phyloP scores from a whole-genome alignment of 2,329 filamentous ascomycete genomes.

The Aaosphaeria pasadenensis region DNA sequence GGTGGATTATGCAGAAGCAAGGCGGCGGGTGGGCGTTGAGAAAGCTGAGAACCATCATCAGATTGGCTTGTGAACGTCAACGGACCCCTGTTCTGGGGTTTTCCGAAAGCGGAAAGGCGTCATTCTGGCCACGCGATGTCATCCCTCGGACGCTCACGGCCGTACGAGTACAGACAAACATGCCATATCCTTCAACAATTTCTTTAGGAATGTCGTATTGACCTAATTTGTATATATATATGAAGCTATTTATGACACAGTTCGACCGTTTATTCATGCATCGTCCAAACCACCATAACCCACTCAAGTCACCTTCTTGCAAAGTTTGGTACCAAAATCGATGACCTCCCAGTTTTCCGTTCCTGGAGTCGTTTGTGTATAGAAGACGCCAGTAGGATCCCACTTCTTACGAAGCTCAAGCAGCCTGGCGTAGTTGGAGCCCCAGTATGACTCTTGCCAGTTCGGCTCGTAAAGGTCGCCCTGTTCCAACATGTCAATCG shows the following conservation, averaged over 20 bases:
- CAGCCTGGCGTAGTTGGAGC: slow-evolving; percentile 30
- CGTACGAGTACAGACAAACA: too few species aligned
- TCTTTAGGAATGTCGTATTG: neutral
- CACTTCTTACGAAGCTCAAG: slow-evolving; percentile 28
- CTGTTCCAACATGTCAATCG: slow-evolving; percentile 3
- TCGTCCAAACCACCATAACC: neutral
- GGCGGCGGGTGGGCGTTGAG: slow-evolving; percentile 5
- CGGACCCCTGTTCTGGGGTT: neutral
- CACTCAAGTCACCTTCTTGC: slow-evolving; percentile 16
- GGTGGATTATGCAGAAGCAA: neutral
- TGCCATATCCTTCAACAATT: too few species aligned
- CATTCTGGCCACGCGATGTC: too few species aligned
- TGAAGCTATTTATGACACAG: neutral
- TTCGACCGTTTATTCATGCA: neutral
- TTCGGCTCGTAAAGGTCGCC: slow-evolving; percentile 35
- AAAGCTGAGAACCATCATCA: slow-evolving; percentile 3
- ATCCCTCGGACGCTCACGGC: too few species aligned
- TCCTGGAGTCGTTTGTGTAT: slow-evolving; percentile 31
- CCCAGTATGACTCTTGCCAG: slow-evolving; percentile 37
- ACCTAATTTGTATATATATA: neutral
- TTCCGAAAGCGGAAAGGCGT: too few species aligned
- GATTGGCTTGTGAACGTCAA: slow-evolving; percentile 20
- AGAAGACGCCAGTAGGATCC: slow-evolving; percentile 34
- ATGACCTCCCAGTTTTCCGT: slow-evolving; percentile 34
- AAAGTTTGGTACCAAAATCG: slow-evolving; percentile 34